These are phyloP conservation scores for Juglanconis juglandina DNA, from an alignment of 2,329 filamentous ascomycete genomes.

Conservation along the genomic window DNA sequence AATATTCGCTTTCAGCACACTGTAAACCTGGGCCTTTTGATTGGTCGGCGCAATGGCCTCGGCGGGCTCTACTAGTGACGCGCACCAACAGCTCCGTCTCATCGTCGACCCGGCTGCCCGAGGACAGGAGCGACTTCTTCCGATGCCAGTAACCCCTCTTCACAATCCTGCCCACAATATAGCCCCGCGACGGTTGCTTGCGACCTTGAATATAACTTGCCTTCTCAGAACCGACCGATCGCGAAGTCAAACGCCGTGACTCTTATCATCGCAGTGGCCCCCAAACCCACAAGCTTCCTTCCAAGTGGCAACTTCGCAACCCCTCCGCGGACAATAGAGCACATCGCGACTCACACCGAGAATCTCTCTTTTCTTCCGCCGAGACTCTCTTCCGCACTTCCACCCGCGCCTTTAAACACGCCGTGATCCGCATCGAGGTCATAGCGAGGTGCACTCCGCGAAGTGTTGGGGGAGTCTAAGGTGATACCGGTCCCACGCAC, in stretches of 20 bases:
- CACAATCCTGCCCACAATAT: not conserved
- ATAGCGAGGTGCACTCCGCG: constrained; percentile 77
- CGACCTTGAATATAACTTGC: not conserved
- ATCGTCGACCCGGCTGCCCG: not conserved
- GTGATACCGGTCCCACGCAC: constrained; percentile 37
- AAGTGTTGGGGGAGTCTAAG: constrained; percentile 44
- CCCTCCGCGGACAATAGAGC: not conserved
- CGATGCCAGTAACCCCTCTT: not conserved
- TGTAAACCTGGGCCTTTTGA: constrained; percentile 1
- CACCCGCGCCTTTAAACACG: constrained; percentile 77
- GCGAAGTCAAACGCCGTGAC: not conserved
- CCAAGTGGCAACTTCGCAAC: not conserved
- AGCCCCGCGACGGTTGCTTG: not conserved
- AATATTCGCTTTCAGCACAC: not conserved
- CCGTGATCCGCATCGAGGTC: constrained; percentile 77
- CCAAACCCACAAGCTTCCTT: not conserved
- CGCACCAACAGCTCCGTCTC: not conserved
- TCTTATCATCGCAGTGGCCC: not conserved
- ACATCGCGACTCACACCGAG: not conserved
- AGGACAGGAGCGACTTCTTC: not conserved
- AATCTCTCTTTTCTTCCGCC: not conserved
- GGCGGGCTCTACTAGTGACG: not conserved
- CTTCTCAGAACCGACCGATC: not conserved
- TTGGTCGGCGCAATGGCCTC: constrained; percentile 2
- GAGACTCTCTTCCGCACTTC: constrained; percentile 30